Conservation (phyloP, 176 grass and related monocot genomes). For the Rhynchospora tenuis region DNA sequence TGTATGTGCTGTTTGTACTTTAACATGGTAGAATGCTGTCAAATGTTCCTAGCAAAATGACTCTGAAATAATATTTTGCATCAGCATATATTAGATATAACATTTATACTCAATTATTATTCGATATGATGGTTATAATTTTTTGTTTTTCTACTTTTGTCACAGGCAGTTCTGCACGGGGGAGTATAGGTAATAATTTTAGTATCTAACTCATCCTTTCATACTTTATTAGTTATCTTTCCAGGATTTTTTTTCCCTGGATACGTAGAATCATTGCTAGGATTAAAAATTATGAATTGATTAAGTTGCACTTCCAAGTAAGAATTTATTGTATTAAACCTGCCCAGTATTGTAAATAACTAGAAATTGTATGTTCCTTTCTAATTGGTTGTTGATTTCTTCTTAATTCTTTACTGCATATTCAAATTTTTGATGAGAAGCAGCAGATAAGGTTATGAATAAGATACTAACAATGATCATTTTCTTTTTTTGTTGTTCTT, state of each 20-base stretch:
- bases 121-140: neutral
- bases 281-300: neutral
- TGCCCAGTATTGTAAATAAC: neutral
- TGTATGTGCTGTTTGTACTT: neutral
- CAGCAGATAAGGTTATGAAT: neutral
- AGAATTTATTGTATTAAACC: neutral
- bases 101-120: neutral
- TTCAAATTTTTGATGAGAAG: neutral
- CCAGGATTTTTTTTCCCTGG: neutral
- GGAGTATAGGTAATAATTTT: slow-evolving; percentile 60
- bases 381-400: neutral
- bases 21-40: neutral
- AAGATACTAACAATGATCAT: slow-evolving; percentile 1
- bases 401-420: neutral
- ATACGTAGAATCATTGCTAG: neutral
- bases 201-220: neutral
- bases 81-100: neutral
- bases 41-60: neutral
- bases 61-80: neutral
- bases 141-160: slow-evolving; percentile 24
- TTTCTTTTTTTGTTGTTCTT: slow-evolving; percentile 11
- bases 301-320: neutral
- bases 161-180: slow-evolving; percentile 96
- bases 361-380: neutral
- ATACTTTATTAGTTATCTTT: neutral